A percentile compares a stretch with the other conserved stretches of the same genome.
These are phyloP conservation scores for Neonectria hederae DNA, from an alignment of 2,329 filamentous ascomycete species.

Conservation along the genomic window DNA sequence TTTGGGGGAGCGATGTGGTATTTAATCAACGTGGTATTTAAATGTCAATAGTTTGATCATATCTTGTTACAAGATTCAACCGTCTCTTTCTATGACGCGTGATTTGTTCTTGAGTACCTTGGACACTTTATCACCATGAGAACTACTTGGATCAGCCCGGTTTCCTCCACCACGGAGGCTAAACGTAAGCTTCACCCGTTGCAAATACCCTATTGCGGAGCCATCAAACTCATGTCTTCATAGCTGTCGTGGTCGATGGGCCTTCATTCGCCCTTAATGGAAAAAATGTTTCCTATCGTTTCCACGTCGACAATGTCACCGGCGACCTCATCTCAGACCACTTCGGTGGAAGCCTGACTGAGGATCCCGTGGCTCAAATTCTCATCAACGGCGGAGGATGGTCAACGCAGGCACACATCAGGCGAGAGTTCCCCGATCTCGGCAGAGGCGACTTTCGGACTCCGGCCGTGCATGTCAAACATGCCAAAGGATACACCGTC, in stretches of 20 bases:
- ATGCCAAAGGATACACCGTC: slow-evolving; percentile 67
- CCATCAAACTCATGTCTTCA: background rate
- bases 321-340: slow-evolving; percentile 69
- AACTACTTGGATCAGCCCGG: background rate
- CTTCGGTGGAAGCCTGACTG: slow-evolving; percentile 65
- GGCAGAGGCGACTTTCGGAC: slow-evolving; percentile 71
- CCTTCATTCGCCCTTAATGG: slow-evolving; percentile 66
- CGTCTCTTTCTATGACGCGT: background rate
- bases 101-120: background rate
- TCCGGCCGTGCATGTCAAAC: slow-evolving; percentile 69
- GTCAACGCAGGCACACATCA: slow-evolving; percentile 60
- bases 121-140: background rate
- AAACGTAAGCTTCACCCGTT: background rate
- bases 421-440: slow-evolving; percentile 71
- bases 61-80: background rate
- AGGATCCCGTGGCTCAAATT: slow-evolving; percentile 57
- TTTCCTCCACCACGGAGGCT: background rate
- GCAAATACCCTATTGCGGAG: background rate
- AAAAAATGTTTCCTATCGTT: slow-evolving; percentile 67
- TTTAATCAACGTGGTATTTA: background rate
- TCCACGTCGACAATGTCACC: slow-evolving; percentile 66
- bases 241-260: slow-evolving; percentile 64
- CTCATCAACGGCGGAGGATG: slow-evolving; percentile 57
- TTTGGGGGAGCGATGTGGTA: background rate
- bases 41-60: background rate